Conservation (phyloP, 805 yeast genomes). For the Ogataea paradorogensis region DNA sequence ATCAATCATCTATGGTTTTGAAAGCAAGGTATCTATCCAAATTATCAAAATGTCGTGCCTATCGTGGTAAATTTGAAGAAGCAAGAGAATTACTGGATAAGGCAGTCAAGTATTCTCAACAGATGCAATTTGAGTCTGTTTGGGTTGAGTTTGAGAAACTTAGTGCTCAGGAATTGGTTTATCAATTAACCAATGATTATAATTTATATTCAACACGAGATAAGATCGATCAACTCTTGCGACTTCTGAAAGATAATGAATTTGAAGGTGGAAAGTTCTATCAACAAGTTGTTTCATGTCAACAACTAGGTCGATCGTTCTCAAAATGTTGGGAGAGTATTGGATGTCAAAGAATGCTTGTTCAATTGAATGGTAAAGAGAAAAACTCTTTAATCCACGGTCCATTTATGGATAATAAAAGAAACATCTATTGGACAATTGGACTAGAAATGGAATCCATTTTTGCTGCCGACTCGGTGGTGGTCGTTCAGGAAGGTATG, state of each 20-base stretch:
- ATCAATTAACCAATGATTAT: constrained; percentile 9
- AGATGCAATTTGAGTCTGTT: constrained; percentile 10
- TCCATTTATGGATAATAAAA: neutral
- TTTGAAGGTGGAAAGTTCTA: constrained; percentile 9
- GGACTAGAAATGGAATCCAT: constrained; percentile 2
- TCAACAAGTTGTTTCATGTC: constrained; percentile 1
- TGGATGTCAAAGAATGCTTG: constrained; percentile 6
- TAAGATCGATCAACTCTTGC: constrained; percentile 1
- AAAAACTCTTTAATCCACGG: neutral
- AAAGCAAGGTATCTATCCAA: constrained; percentile 19
- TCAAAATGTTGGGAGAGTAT: neutral
- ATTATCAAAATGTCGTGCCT: constrained; percentile 25
- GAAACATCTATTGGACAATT: neutral
- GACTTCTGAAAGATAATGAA: constrained; percentile 2
- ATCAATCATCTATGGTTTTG: constrained; percentile 29
- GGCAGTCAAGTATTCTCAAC: neutral
- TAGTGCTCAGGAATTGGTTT: constrained; percentile 3
- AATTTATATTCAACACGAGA: constrained; percentile 1
- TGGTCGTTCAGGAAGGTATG: neutral
- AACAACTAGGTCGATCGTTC: neutral
- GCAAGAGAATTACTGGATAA: constrained; percentile 3
- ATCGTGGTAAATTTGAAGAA: constrained; percentile 9
- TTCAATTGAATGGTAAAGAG: constrained; percentile 6
- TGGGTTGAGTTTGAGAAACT: constrained; percentile 4
- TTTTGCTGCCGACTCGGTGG: constrained; percentile 6